Evolutionary conservation across 2,329 filamentous ascomycete genomes (phyloP), one percentile per base, ranked within the genome.

Genomic region (Trematosphaeria pertusa): DNA sequence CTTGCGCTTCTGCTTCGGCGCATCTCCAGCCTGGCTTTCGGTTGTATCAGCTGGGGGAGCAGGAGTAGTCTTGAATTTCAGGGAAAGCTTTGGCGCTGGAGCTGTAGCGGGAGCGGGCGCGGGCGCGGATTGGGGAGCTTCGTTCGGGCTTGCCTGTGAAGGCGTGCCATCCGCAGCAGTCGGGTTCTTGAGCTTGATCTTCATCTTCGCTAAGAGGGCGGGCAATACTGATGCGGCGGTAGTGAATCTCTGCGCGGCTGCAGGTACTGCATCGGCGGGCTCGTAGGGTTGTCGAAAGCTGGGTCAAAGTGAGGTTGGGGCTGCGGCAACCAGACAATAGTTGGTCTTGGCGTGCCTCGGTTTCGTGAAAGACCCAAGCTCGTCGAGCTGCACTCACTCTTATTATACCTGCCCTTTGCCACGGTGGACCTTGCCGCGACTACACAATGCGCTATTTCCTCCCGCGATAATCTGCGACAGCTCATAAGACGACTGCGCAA

Each of bases 1-100:
- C 38, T 74, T 70, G 46, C 73, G 72, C 65, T 76, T 76, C 39
- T 61, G 63, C 51, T 74, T 61, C 54, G 62, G 54, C n/a, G 61
- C 46, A 73, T 52, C 73, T 64, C 64, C 46, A 21, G 33, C 43
- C 56, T 48, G 58, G 57, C 43, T 24, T 12, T 54, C 66, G 55
- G 55, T 57, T 48, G 61, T 48, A 33, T 61, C 50, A 12, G 67
- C 57, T 6, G 61, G 48, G 8, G 64, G 54, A 9, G 43, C 40
- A 2, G 63, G 43, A 35, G 69, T 72, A 32, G 71, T 49, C 28
- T 71, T 72, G 42, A 72, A 46, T 47, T 72, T 72, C 18, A 64
- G 48, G 11, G 43, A 40, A 18, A 50, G 32, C 31, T 50, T 50
- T 6, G 43, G 48, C 20, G 33, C 43, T 5, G 45, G 15, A 17